Percentiles rank a stretch among this genome's conserved stretches.
Conservation (phyloP, 768 basidiomycete genomes). For the Pulveroboletus ravenelii region DNA sequence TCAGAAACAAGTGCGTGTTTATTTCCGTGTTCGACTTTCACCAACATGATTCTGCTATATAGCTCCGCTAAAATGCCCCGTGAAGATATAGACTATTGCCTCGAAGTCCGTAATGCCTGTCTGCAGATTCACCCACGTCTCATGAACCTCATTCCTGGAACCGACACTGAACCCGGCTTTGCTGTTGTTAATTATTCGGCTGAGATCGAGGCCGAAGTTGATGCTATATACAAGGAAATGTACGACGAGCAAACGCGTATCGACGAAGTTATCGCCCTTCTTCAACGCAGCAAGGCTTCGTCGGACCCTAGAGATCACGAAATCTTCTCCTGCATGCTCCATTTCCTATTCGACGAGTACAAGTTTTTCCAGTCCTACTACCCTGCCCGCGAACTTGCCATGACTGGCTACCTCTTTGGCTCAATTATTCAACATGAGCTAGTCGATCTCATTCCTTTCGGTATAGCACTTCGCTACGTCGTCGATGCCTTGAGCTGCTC, state of each 20-base stretch:
- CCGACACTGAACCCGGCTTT: conserved; percentile 88
- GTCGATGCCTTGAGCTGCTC: conserved; percentile 89
- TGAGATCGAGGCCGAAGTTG: conserved; percentile 91
- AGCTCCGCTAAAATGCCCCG: conserved; percentile 73
- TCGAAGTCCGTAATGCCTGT: conserved; percentile 89
- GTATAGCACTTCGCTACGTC: conserved; percentile 95
- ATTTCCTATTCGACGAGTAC: conserved; percentile 99
- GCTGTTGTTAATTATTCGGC: conserved; percentile 80
- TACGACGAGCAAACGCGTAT: conserved; percentile 93
- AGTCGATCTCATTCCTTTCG: conserved; percentile 89
- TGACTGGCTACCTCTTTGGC: conserved; percentile 96
- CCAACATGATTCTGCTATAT: conserved; percentile 1
- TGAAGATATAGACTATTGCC: conserved; percentile 78
- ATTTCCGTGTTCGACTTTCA: background rate
- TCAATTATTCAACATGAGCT: conserved; percentile 92
- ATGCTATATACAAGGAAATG: conserved; percentile 96
- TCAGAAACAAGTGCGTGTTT: conserved; percentile 70
- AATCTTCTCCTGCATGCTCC: conserved; percentile 98
- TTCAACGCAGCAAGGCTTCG: conserved; percentile 82
- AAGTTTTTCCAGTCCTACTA: conserved; percentile 98
- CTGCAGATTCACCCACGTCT: conserved; percentile 94
- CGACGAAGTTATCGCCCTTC: conserved; percentile 87
- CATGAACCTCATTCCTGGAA: conserved; percentile 85
- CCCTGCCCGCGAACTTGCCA: conserved; percentile 86
- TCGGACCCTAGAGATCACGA: conserved; percentile 84